Percentiles rank a stretch among this genome's conserved stretches.
phyloP scores from a whole-genome alignment of 176 grass and related monocot species.

The Oryza coarctata region DNA sequence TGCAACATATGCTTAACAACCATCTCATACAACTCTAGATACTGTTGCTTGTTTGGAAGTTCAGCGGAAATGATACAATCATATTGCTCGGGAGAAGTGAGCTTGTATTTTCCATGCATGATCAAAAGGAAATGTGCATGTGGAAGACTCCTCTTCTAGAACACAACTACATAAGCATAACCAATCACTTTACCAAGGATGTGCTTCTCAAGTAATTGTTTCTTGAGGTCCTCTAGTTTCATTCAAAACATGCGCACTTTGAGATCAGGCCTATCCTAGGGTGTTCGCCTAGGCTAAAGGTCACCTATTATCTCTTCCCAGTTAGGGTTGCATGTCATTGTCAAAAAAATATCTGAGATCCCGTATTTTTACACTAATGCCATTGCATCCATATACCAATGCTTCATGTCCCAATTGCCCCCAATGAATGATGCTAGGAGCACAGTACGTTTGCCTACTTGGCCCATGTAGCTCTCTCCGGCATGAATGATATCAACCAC shows the following conservation, averaged over 20 bases:
- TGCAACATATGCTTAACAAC: no score
- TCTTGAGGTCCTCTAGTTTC: neutral
- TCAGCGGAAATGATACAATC: neutral
- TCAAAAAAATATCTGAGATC: no score
- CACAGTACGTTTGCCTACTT: no score
- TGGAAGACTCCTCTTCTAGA: conserved; percentile 3
- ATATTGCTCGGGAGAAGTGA: neutral
- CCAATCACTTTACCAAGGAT: neutral
- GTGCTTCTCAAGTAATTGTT: neutral
- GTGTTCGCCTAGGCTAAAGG: neutral
- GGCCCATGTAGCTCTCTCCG: no score
- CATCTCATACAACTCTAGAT: no score
- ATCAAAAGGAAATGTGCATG: conserved; percentile 16
- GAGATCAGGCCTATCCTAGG: neutral
- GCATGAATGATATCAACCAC: no score
- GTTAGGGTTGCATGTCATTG: neutral
- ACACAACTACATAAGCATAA: neutral
- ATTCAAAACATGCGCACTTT: neutral
- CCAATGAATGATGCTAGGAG: no score
- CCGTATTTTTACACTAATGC: no score
- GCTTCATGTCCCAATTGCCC: no score
- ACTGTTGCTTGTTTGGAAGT: neutral
- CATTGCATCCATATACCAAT: no score
- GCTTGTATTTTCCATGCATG: neutral
- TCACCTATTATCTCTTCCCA: neutral